Evolutionary conservation across 768 basidiomycete species (phyloP), one percentile per base, ranked within the genome.

Genomic region (Phaeotremella fagi): DNA sequence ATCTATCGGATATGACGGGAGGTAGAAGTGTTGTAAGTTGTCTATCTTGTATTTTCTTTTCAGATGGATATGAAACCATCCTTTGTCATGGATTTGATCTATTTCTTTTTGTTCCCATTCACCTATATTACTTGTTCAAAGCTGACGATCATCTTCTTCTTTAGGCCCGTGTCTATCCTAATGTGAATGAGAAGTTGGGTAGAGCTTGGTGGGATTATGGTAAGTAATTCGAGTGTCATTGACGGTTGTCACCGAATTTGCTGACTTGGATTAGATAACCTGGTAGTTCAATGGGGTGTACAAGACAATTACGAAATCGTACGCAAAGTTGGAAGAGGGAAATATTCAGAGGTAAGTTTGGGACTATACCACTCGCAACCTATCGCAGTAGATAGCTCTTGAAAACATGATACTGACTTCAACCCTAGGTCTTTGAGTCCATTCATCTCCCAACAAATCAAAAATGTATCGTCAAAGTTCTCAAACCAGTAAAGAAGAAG

Each of bases 401-500:
- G n/a, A n/a, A n/a, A 33, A 16, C 31, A 7, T 7, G 31, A 33
- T 16, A 33, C 31, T 33, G 31, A 15, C 18, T 29, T 27, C 44
- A 22, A 11, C 23, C 23, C 46, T 41, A 75, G 73, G 75, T 76
- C 3, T 94, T 94, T 64, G 90, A 94, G 75, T 91, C 91, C 5
- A 83, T 94, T 68, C 88, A 92, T 73, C 76, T 77, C 25, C 64
- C 73, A 20, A 63, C 64, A 25, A 71, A 70, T 41, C 54, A 66
- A n/a, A 92, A 92, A 77, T 92, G 90, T 75, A 94, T 94, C 76
- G 91, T 98, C 79, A 98, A 98, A 75, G 94, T 98, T 27, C 81
- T 98, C 63, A 98, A 98, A 75, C 94, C 94, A 0, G 92, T 98
- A 35, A 98, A 98, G 82, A 97, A 98, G 83, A 98, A 98, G 83